Evolutionary conservation across 179 eudicot genomes (phyloP).

Genomic region (Gypsophila paniculata): DNA sequence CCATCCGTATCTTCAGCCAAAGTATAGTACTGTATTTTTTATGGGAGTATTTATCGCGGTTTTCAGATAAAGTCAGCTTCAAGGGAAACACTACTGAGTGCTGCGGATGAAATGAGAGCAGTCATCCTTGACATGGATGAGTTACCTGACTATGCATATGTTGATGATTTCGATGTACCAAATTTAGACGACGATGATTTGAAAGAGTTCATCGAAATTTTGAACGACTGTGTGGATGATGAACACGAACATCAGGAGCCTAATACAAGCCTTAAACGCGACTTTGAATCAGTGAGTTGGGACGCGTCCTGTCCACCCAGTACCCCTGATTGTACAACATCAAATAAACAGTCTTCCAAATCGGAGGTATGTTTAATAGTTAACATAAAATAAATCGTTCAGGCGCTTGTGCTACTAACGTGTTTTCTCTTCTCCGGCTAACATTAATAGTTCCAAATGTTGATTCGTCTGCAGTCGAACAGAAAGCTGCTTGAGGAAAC

Average conservation of each 20-base stretch:
- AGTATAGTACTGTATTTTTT: too few species aligned
- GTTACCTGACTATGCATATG: slow-evolving; percentile 6
- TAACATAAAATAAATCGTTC: neutral
- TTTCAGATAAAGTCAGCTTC: slow-evolving; percentile 11
- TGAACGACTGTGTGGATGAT: neutral
- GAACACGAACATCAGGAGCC: neutral
- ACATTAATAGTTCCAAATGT: neutral
- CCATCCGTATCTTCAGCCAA: too few species aligned
- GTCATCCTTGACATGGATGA: slow-evolving; percentile 16
- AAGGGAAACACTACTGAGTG: slow-evolving; percentile 6
- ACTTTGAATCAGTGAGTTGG: neutral
- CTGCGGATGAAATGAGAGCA: slow-evolving; percentile 7
- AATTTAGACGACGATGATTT: neutral
- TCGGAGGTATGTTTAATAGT: neutral
- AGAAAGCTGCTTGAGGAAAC: slow-evolving; percentile 18
- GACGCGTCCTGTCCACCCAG: neutral
- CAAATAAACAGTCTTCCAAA: neutral
- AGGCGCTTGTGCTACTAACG: neutral
- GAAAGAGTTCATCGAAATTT: neutral
- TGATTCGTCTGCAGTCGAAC: slow-evolving; percentile 15
- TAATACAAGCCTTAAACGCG: neutral
- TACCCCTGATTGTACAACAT: neutral
- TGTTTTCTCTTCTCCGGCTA: neutral
- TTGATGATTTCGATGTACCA: neutral
- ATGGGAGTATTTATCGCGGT: neutral